phyloP scores from a whole-genome alignment of 2,329 filamentous ascomycete species.

The Rutstroemia sp. region DNA sequence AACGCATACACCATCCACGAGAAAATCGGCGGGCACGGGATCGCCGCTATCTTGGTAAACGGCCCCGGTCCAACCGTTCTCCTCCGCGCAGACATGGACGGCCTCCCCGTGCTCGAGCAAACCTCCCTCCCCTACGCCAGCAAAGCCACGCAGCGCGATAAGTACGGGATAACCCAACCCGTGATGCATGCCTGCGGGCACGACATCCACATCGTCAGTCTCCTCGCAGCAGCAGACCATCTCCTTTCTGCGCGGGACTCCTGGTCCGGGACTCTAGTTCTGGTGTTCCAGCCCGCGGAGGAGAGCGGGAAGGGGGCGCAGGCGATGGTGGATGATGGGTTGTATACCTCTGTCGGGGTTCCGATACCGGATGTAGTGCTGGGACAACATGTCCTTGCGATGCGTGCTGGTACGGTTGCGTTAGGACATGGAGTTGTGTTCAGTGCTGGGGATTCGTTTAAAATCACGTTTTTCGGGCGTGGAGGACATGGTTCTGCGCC shows the following conservation, averaged over 20 bases:
- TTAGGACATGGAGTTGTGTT: constrained; percentile 29
- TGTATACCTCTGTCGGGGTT: constrained; percentile 34
- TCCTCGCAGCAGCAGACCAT: constrained; percentile 47
- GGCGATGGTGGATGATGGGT: constrained; percentile 52
- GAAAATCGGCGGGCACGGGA: constrained; percentile 46
- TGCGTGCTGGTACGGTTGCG: constrained; percentile 31
- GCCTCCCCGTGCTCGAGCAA: constrained; percentile 47
- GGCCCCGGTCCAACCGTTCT: constrained; percentile 47
- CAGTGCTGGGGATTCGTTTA: constrained; percentile 31
- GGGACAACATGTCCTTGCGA: constrained; percentile 44
- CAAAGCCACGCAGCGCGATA: constrained; percentile 26
- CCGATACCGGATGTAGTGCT: constrained; percentile 48
- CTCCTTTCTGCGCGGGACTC: constrained; percentile 35
- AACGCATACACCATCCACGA: constrained; percentile 38
- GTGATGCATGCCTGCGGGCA: constrained; percentile 66
- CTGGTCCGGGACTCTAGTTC: constrained; percentile 57
- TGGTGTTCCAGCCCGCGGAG: constrained; percentile 62
- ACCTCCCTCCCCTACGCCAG: constrained; percentile 50
- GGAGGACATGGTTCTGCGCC: constrained; percentile 38
- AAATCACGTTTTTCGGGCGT: constrained; percentile 34
- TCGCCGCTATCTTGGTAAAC: constrained; percentile 49
- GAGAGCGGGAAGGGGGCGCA: constrained; percentile 56
- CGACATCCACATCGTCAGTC: constrained; percentile 53
- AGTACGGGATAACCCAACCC: constrained; percentile 40
- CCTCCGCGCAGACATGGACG: constrained; percentile 56